Percentiles rank a stretch among this genome's conserved stretches.
Conservation (phyloP, 345 rosid species). For the Hibiscus mutabilis region DNA sequence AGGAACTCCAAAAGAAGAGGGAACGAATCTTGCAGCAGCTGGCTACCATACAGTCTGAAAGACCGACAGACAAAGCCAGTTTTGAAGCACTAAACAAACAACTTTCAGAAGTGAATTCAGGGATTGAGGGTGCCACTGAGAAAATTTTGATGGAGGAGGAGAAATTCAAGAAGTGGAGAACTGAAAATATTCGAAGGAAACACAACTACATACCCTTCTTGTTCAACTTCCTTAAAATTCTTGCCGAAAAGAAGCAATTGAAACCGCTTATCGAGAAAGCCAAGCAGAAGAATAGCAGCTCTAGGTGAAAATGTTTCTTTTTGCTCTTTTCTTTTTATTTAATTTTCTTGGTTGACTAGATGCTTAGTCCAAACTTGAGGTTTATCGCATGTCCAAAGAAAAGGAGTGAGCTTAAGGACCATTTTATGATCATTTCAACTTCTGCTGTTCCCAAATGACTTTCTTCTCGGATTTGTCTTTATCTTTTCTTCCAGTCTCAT, state of each 20-base stretch:
- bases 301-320: slow-evolving; percentile 25
- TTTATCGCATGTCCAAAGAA: neutral
- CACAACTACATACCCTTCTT: slow-evolving; percentile 95
- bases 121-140: too few relatives aligned
- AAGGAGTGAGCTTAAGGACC: neutral
- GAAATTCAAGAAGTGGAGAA: slow-evolving; percentile 89
- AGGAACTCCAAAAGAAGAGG: too few relatives aligned
- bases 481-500: neutral
- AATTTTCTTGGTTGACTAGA: neutral
- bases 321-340: neutral
- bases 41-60: too few relatives aligned
- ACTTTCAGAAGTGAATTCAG: too few relatives aligned
- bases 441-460: neutral
- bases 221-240: slow-evolving; percentile 93
- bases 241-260: slow-evolving; percentile 98
- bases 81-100: too few relatives aligned
- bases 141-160: too few relatives aligned
- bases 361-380: neutral
- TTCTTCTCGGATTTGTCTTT: neutral
- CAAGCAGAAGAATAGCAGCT: slow-evolving; percentile 68
- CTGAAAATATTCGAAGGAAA: slow-evolving; percentile 87
- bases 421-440: neutral
- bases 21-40: too few relatives aligned
- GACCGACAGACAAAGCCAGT: too few relatives aligned
- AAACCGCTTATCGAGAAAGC: slow-evolving; percentile 97